Base-by-base conservation (phyloP, 2,329 filamentous ascomycete species). In the Colletotrichum trifolii region DNA sequence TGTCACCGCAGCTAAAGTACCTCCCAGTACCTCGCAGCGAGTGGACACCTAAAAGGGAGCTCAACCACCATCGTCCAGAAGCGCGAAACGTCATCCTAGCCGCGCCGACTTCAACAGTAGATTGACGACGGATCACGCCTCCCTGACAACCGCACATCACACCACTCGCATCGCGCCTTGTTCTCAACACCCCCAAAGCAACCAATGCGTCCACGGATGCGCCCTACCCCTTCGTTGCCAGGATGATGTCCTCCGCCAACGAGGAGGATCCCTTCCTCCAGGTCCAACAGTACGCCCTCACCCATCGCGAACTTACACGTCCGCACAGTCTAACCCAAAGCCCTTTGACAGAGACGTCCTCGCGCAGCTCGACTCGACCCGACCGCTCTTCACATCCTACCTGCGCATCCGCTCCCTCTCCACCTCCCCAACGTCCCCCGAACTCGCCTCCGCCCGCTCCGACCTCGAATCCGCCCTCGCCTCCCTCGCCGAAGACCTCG, bases 371-470 rank as follows among this genome's bases (percentile, higher is more conserved):
- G 86, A 91, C 69, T 88, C 88, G 12, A 91, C 93, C 57, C 91
- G 95, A 9, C 90, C 94, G 56, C 89, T 97, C 62, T 97, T 97
- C 84, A 90, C 92, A 69, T 97, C 94, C 13, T 99, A 97, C 82
- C 87, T 97, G 47, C 95, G 96, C 75, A 99, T 99, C 80, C 93
- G 94, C 74, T 96, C 94, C 49, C 90, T 97, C 34, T 87, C 90
- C 64, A 90, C 89, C 45, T 86, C 87, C 8, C 81, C 89, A 12
- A 83, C 84, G 47, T 94, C 92, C 15, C 94, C 93, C 11, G 96
- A 99, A 76, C 92, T 99, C 65, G 87, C 92, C 74, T 89, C 91
- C 56, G 95, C 91, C 49, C 87, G 90, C 60, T 76, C 86, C 60
- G 91, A 94, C 70, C 89, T 96, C 72, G 83, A 87, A 69, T 71